Evolutionary conservation across 192 early-diverging fungal genomes (phyloP).

Genomic region (Coemansia reversa): DNA sequence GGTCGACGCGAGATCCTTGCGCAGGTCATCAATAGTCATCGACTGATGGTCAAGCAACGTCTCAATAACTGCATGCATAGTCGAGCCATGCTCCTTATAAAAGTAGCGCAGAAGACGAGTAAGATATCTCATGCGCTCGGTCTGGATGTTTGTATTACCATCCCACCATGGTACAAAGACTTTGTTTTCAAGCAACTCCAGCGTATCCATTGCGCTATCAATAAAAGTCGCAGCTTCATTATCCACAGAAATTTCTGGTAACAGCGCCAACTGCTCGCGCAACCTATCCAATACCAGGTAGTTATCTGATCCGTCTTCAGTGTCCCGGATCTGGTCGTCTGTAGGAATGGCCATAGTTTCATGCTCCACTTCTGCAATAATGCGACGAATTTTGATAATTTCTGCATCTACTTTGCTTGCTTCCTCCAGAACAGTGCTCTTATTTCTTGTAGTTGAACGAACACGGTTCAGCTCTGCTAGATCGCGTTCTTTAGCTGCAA

Average conservation of each 20-base stretch:
- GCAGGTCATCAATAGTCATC: conserved; percentile 45
- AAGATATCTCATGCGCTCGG: conserved; percentile 30
- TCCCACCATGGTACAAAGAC: conserved; percentile 55
- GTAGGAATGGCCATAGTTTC: conserved; percentile 28
- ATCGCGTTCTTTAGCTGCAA: conserved; percentile 49
- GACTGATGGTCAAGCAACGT: conserved; percentile 38
- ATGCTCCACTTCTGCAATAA: conserved; percentile 40
- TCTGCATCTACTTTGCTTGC: conserved; percentile 41
- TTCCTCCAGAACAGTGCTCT: conserved; percentile 32
- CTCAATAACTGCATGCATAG: conserved; percentile 49
- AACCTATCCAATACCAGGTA: conserved; percentile 34
- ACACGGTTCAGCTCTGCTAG: conserved; percentile 42
- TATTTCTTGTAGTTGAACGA: conserved; percentile 14
- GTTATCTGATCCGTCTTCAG: conserved; percentile 30
- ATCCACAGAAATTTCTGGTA: conserved; percentile 8
- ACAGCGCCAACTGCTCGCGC: conserved; percentile 28
- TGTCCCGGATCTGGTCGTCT: conserved; percentile 37
- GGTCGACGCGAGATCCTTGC: conserved; percentile 32
- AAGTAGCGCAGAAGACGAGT: conserved; percentile 41
- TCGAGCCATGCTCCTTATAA: conserved; percentile 51
- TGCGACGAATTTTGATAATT: conserved; percentile 37
- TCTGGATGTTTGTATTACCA: conserved; percentile 23
- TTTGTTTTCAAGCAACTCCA: conserved; percentile 46
- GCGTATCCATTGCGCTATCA: conserved; percentile 13
- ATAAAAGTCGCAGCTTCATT: conserved; percentile 9